phyloP scores from a whole-genome alignment of 1,284 basidiomycete species.

The Stereum hirsutum region DNA sequence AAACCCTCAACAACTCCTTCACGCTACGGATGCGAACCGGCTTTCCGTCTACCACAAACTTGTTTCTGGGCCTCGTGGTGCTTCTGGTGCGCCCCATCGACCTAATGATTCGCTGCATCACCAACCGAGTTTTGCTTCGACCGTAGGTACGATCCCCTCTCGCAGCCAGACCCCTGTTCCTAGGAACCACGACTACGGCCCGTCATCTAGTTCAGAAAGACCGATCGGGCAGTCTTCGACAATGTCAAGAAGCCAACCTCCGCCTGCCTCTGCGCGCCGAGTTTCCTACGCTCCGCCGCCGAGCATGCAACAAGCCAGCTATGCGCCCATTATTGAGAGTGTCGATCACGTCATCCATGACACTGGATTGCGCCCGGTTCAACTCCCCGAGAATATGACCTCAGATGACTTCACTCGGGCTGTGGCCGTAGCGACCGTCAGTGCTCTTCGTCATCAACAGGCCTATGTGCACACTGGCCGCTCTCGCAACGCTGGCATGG shows the following conservation, averaged over 20 bases:
- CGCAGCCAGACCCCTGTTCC: slow-evolving; percentile 31
- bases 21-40: slow-evolving; percentile 47
- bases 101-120: slow-evolving; percentile 15
- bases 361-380: slow-evolving; percentile 42
- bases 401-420: slow-evolving; percentile 87
- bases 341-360: slow-evolving; percentile 68
- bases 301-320: slow-evolving; percentile 22
- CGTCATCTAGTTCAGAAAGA: slow-evolving; percentile 12
- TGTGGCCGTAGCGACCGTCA: slow-evolving; percentile 85
- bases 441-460: slow-evolving; percentile 72
- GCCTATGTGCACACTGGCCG: slow-evolving; percentile 39
- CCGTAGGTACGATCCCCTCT: slow-evolving; percentile 23
- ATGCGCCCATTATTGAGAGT: slow-evolving; percentile 69
- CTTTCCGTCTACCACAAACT: slow-evolving; percentile 70
- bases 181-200: no score
- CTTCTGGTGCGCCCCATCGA: slow-evolving; percentile 8
- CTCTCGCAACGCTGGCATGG: slow-evolving; percentile 20
- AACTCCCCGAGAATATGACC: slow-evolving; percentile 61
- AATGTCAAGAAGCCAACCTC: slow-evolving; percentile 3
- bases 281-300: slow-evolving; percentile 48
- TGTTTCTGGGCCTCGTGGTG: slow-evolving; percentile 27
- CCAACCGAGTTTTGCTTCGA: slow-evolving; percentile 35
- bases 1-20: slow-evolving; percentile 83
- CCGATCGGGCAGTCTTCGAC: no score
- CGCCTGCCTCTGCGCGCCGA: slow-evolving; percentile 27